Evolutionary conservation across 2,329 filamentous ascomycete species (phyloP).

Genomic region (Colletotrichum trifolii): DNA sequence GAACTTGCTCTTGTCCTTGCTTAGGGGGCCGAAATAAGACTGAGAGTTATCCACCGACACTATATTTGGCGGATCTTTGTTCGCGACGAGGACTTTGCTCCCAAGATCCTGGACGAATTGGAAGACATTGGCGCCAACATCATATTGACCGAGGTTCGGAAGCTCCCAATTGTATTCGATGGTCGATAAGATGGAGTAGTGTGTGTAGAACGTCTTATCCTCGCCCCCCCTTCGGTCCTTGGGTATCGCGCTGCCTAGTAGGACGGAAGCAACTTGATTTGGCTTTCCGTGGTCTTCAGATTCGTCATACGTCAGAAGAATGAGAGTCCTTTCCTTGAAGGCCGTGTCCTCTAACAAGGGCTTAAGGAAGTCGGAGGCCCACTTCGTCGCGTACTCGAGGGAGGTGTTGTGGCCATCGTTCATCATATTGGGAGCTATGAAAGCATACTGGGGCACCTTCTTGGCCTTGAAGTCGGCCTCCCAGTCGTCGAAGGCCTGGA

Average conservation of each 20-base stretch:
- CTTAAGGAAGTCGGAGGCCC: conserved; percentile 63
- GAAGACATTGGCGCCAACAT: conserved; percentile 52
- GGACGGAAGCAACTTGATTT: conserved; percentile 65
- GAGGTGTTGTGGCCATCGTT: conserved; percentile 72
- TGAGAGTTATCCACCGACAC: conserved; percentile 51
- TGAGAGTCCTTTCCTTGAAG: conserved; percentile 64
- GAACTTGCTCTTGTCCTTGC: conserved; percentile 47
- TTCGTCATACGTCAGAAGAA: conserved; percentile 70
- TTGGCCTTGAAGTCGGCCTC: conserved; percentile 65
- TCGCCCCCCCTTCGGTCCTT: conserved; percentile 57
- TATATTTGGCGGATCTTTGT: conserved; percentile 50
- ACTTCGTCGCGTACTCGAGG: conserved; percentile 61
- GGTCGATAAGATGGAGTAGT: conserved; percentile 56
- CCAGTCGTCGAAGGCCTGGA: conserved; percentile 73
- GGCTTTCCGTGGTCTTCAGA: conserved; percentile 61
- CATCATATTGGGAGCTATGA: conserved; percentile 72
- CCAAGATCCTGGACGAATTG: conserved; percentile 51
- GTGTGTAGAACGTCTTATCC: conserved; percentile 61
- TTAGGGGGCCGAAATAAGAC: conserved; percentile 55
- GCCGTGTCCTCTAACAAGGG: conserved; percentile 62
- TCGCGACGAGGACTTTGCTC: conserved; percentile 46
- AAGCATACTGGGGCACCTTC: conserved; percentile 72
- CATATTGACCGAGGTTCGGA: conserved; percentile 55
- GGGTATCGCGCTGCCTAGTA: conserved; percentile 66
- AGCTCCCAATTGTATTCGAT: conserved; percentile 56